phyloP scores from a whole-genome alignment of 169 alveolate species.

The Plasmodium fragile region DNA sequence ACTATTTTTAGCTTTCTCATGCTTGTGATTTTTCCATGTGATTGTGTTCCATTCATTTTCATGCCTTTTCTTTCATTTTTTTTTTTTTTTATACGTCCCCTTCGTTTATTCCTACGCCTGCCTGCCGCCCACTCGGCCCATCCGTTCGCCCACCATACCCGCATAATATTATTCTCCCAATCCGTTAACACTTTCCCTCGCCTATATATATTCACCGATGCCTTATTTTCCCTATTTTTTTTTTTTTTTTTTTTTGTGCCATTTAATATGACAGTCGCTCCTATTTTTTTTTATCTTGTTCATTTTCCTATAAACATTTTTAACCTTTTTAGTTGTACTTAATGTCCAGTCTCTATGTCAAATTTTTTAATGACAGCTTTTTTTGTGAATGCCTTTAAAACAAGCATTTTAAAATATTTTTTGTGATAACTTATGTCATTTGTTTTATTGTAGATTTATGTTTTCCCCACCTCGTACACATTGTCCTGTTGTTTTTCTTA shows the following conservation, averaged over 20 bases:
- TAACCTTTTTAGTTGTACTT: constrained; percentile 34
- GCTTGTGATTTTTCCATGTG: constrained; percentile 11
- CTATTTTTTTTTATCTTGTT: constrained; percentile 17
- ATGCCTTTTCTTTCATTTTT: background rate
- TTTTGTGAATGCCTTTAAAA: constrained; percentile 38
- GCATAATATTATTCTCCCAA: background rate
- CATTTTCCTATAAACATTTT: constrained; percentile 12
- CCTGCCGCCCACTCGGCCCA: background rate
- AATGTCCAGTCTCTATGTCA: constrained; percentile 28
- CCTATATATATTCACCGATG: background rate
- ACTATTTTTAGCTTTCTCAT: background rate
- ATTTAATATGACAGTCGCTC: constrained; percentile 12
- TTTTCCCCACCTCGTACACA: background rate
- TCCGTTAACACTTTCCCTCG: background rate
- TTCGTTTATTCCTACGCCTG: background rate
- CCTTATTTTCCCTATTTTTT: background rate
- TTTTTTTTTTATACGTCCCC: background rate
- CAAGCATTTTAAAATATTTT: constrained; percentile 13
- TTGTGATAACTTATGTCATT: constrained; percentile 32
- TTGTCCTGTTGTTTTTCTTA: constrained; percentile 15
- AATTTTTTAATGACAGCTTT: background rate
- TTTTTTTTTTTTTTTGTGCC: constrained; percentile 20
- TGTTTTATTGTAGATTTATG: constrained; percentile 22
- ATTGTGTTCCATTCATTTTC: constrained; percentile 1
- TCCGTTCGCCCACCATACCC: background rate